Base-by-base conservation (phyloP, 2,329 filamentous ascomycete genomes). In the Alternaria atra region DNA sequence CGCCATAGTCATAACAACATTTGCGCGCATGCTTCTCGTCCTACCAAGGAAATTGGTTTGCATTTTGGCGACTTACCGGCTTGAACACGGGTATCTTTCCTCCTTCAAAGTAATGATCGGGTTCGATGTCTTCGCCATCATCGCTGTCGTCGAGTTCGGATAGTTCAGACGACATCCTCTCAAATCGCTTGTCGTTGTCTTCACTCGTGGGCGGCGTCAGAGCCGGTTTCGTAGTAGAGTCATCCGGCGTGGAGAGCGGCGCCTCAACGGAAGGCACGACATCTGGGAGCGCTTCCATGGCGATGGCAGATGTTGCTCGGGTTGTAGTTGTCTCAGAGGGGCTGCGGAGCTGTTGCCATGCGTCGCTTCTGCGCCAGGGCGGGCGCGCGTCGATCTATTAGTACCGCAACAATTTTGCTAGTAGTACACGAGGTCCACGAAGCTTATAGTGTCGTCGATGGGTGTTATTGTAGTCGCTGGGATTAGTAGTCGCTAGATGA, bases 81-180 rank as follows among this genome's bases (percentile, higher is more conserved):
- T 90, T 94, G 81, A 99, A 99, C 62, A 99, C 91, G 8, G 95
- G 94, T 35, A 99, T 91, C 64, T 89, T 91, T 64, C 93, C 87
- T 58, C 85, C 86, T 55, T 87, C 94, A 74, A 93, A 97, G 83
- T 92, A 97, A 79, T 97, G 90, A 75, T 94, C 92, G 1, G 94
- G 94, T 47, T 89, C 83, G 55, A 97, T 86, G 55, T 95, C 91
- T 68, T 91, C 91, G 53, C 79, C 79, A 58, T 81, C 79, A 46
- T 83, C 80, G 67, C 80, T 74, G 52, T 84, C 81, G 52, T 84
- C 81, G 46, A 84, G 63, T 44, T 84, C 83, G 55, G 82, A 82
- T 40, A 84, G 70, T 64, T 84, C 82, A 15, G 81, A 83, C 52
- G 81, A 81, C 65, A 81, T 77, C 29, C 76, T 76, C 60, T 80